phyloP scores from a whole-genome alignment of 495 filamentous ascomycete species.

The Aspergillus indologenus region DNA sequence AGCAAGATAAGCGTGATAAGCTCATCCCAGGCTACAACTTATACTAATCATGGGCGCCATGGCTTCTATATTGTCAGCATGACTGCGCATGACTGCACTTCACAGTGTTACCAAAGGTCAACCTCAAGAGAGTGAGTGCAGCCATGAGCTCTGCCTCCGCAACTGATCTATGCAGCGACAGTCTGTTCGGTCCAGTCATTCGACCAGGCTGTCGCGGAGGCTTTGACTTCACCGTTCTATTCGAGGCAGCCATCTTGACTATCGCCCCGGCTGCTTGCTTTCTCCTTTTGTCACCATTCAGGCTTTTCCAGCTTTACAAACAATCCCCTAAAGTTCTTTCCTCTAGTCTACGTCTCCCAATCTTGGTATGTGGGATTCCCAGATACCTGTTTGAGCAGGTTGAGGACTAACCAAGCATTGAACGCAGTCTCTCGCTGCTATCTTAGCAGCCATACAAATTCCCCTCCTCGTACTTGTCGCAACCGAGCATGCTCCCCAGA shows the following conservation, averaged over 20 bases:
- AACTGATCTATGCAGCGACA: conserved; percentile 11
- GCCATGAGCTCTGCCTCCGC: neutral
- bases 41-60: too few species aligned
- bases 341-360: conserved; percentile 11
- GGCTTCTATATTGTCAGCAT: too few species aligned
- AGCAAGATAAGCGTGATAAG: too few species aligned
- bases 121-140: neutral
- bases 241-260: conserved; percentile 47
- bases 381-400: too few species aligned
- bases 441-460: too few species aligned
- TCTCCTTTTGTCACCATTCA: conserved; percentile 33
- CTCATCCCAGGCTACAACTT: too few species aligned
- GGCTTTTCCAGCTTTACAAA: conserved; percentile 33
- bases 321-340: conserved; percentile 34
- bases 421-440: too few species aligned
- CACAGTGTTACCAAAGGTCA: too few species aligned
- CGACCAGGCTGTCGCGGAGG: conserved; percentile 30
- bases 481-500: too few species aligned
- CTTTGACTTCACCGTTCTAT: conserved; percentile 54
- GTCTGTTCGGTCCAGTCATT: conserved; percentile 18
- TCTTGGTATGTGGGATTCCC: conserved; percentile 6
- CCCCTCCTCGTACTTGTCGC: too few species aligned
- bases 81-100: too few species aligned
- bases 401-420: too few species aligned
- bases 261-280: conserved; percentile 44